Percentiles rank a stretch among this genome's conserved stretches.
Conservation (phyloP, 2,329 filamentous ascomycete species). For the Colletotrichum plurivorum region DNA sequence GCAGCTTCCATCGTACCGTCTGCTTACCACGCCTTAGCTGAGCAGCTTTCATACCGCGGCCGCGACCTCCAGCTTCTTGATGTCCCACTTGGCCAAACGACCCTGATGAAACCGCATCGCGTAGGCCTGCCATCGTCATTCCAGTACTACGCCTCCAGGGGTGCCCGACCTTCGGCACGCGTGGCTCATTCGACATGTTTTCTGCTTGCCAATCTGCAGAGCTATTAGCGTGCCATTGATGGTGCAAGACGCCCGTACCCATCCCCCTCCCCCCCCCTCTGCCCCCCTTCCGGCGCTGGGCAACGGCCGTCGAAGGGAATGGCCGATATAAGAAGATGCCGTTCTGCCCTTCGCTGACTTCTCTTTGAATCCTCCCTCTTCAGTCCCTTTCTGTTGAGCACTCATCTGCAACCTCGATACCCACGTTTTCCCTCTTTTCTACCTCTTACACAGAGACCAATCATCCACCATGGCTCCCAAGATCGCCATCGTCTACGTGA, state of each 20-base stretch:
- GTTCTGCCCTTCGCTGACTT: background rate
- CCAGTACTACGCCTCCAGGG: background rate
- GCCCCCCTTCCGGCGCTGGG: background rate
- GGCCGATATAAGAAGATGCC: slow-evolving; percentile 29
- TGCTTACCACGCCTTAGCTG: slow-evolving; percentile 22
- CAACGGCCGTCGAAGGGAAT: background rate
- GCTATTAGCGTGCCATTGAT: slow-evolving; percentile 19
- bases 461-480: slow-evolving; percentile 83
- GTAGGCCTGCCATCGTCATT: slow-evolving; percentile 12
- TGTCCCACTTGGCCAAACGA: background rate
- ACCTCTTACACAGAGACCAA: slow-evolving; percentile 32
- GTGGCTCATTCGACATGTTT: background rate
- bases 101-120: slow-evolving; percentile 26
- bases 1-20: background rate
- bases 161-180: background rate
- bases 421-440: background rate
- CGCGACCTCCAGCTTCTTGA: background rate
- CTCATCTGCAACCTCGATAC: background rate
- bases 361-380: background rate
- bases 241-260: slow-evolving; percentile 20
- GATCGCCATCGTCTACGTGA: slow-evolving; percentile 90
- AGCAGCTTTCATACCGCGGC: background rate
- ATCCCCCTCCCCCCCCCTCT: slow-evolving; percentile 2
- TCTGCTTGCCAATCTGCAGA: background rate
- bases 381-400: slow-evolving; percentile 3